Evolutionary conservation across 2,329 filamentous ascomycete species (phyloP).

Genomic region (Beauveria caledonica): DNA sequence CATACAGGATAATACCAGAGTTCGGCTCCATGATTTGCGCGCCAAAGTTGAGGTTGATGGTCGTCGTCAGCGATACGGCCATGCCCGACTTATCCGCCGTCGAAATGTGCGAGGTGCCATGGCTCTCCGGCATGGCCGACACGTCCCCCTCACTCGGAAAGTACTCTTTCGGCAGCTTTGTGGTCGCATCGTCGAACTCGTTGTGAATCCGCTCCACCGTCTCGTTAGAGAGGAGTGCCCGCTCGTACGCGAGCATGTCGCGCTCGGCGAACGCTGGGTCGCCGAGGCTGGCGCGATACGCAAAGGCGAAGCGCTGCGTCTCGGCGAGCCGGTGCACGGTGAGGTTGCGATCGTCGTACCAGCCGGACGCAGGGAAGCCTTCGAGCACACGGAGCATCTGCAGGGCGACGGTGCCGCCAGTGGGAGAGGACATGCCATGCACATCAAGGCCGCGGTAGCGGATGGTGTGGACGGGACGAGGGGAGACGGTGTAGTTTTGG

Average conservation of each 20-base stretch:
- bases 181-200: slow-evolving; percentile 64
- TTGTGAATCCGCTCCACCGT: slow-evolving; percentile 51
- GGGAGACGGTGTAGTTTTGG: slow-evolving; percentile 58
- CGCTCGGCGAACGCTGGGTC: slow-evolving; percentile 70
- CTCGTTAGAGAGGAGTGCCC: slow-evolving; percentile 53
- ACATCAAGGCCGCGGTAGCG: slow-evolving; percentile 65
- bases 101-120: slow-evolving; percentile 67
- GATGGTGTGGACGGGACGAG: slow-evolving; percentile 55
- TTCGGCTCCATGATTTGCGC: slow-evolving; percentile 69
- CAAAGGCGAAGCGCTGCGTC: slow-evolving; percentile 85
- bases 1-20: slow-evolving; percentile 68
- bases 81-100: slow-evolving; percentile 65
- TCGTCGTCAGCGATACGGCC: slow-evolving; percentile 75
- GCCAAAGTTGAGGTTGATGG: slow-evolving; percentile 81
- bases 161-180: slow-evolving; percentile 67
- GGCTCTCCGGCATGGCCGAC: slow-evolving; percentile 55
- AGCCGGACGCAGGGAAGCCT: slow-evolving; percentile 55
- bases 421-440: slow-evolving; percentile 62
- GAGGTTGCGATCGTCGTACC: slow-evolving; percentile 45
- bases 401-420: slow-evolving; percentile 68
- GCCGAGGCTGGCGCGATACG: slow-evolving; percentile 66
- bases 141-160: slow-evolving; percentile 49
- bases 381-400: slow-evolving; percentile 76
- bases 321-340: slow-evolving; percentile 79
- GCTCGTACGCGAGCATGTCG: slow-evolving; percentile 47